phyloP scores from a whole-genome alignment of 768 basidiomycete genomes.

The Dioszegia crocea region DNA sequence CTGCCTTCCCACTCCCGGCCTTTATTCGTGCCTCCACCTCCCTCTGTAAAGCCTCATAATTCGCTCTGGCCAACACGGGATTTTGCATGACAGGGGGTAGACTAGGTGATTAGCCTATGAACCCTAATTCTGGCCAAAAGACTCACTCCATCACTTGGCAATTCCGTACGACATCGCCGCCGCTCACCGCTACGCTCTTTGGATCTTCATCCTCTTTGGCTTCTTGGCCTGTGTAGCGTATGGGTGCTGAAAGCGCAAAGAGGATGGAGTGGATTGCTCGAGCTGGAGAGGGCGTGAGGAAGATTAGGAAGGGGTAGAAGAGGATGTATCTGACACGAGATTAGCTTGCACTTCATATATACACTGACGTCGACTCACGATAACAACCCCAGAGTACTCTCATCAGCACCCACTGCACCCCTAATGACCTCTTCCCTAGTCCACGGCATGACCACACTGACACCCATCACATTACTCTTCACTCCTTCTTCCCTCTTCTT shows the following conservation, averaged over 20 bases:
- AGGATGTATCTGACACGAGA: constrained; percentile 60
- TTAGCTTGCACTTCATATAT: too few species aligned
- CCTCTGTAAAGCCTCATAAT: constrained; percentile 37
- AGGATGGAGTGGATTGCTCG: constrained; percentile 70
- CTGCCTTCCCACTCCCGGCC: not conserved
- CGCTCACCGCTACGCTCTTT: constrained; percentile 21
- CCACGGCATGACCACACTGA: constrained; percentile 45
- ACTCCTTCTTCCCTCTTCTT: constrained; percentile 29
- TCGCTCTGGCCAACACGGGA: constrained; percentile 23
- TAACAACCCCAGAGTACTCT: constrained; percentile 61
- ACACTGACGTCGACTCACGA: constrained; percentile 53
- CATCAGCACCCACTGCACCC: constrained; percentile 32
- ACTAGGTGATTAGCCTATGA: constrained; percentile 7
- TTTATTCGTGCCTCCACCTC: constrained; percentile 38
- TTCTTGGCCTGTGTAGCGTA: constrained; percentile 17
- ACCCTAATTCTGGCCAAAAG: too few species aligned
- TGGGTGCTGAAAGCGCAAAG: constrained; percentile 61
- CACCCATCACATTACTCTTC: constrained; percentile 42
- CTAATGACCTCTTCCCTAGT: constrained; percentile 39
- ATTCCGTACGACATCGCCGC: constrained; percentile 41
- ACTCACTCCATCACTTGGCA: constrained; percentile 41
- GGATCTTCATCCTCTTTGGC: constrained; percentile 10
- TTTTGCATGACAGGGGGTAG: constrained; percentile 35
- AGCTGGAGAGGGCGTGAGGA: constrained; percentile 66
- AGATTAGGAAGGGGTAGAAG: constrained; percentile 62